Percentiles rank a stretch among this genome's conserved stretches.
Evolutionary conservation across 306 rosid genomes (phyloP).

Genomic region (Quercus suber): DNA sequence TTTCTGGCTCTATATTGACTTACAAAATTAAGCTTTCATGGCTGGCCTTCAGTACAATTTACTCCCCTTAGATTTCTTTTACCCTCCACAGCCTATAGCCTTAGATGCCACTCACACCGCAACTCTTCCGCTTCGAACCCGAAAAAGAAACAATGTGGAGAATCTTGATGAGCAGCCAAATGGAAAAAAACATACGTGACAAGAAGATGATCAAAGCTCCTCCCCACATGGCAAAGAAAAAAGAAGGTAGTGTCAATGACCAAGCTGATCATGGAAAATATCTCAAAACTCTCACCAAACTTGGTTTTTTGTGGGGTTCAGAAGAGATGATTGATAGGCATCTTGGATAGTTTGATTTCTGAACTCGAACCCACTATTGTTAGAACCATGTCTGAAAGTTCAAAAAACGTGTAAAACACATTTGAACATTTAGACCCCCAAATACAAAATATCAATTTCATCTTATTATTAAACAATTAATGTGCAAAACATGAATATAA

Average conservation of each 20-base stretch:
- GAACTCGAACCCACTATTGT: too few species aligned
- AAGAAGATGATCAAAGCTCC: background rate
- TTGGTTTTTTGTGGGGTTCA: background rate
- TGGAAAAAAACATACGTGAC: background rate
- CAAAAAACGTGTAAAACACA: too few species aligned
- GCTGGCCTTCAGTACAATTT: slow-evolving; percentile 32
- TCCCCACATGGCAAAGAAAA: background rate
- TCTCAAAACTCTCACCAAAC: background rate
- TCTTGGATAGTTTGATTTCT: background rate
- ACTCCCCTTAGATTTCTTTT: slow-evolving; percentile 21
- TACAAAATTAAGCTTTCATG: background rate
- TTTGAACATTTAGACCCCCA: too few species aligned
- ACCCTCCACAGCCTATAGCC: slow-evolving; percentile 2
- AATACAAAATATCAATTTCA: too few species aligned
- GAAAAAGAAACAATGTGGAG: background rate
- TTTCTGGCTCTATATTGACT: background rate
- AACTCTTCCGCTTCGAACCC: background rate
- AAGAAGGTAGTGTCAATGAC: background rate
- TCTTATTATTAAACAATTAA: too few species aligned
- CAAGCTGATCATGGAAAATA: background rate
- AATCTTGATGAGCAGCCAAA: background rate
- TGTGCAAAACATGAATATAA: too few species aligned
- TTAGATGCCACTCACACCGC: background rate
- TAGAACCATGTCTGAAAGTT: too few species aligned
- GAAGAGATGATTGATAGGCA: background rate